phyloP scores from a whole-genome alignment of 805 yeast species.

The Candida xyloterini region DNA sequence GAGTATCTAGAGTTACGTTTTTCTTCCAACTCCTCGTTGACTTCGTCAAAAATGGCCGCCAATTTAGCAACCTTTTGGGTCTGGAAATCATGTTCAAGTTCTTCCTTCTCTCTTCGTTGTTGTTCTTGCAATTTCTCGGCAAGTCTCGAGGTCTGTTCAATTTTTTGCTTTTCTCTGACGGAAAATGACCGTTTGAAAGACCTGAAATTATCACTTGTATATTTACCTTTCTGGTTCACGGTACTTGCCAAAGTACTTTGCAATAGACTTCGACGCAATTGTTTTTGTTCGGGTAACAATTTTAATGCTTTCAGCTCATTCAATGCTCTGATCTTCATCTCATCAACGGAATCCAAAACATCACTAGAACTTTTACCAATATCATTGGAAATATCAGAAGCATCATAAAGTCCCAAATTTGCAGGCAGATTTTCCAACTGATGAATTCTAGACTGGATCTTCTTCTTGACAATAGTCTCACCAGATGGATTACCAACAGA shows the following conservation, averaged over 20 bases:
- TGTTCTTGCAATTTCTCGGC: conserved; percentile 76
- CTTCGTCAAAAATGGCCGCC: conserved; percentile 33
- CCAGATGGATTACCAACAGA: conserved; percentile 48
- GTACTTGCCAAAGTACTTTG: conserved; percentile 35
- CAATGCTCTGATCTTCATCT: conserved; percentile 60
- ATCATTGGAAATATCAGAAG: conserved; percentile 29
- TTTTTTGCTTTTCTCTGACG: conserved; percentile 64
- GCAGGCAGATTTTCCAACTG: conserved; percentile 68
- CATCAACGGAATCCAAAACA: conserved; percentile 46
- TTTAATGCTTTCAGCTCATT: conserved; percentile 69
- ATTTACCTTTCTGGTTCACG: conserved; percentile 47
- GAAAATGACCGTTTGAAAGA: conserved; percentile 70
- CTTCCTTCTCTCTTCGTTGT: conserved; percentile 57
- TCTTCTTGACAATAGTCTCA: conserved; percentile 52
- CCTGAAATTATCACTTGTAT: conserved; percentile 49
- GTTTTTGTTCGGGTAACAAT: conserved; percentile 66
- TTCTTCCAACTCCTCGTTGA: conserved; percentile 29
- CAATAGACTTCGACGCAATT: conserved; percentile 59
- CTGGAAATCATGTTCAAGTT: conserved; percentile 49
- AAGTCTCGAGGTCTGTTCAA: conserved; percentile 69
- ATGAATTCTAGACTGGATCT: conserved; percentile 53
- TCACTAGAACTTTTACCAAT: conserved; percentile 41
- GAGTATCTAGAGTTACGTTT: conserved; percentile 30
- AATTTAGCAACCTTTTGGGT: conserved; percentile 43
- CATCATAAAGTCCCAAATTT: conserved; percentile 61